Evolutionary conservation across 2,329 filamentous ascomycete genomes (phyloP).

Genomic region (Cordyceps fumosorosea): DNA sequence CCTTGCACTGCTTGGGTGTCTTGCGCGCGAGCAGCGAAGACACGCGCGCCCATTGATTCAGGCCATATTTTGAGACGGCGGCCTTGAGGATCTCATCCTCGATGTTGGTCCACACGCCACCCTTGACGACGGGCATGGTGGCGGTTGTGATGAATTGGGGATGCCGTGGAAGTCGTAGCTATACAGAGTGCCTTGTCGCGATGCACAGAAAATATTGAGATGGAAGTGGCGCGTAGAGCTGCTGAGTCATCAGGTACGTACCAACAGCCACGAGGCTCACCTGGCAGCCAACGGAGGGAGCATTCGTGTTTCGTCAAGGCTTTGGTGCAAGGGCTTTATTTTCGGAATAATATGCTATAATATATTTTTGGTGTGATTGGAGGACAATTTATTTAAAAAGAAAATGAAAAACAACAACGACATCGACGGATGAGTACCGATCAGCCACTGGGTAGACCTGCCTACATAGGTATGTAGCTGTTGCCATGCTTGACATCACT

Average conservation of each 20-base stretch:
- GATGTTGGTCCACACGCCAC: slow-evolving; percentile 69
- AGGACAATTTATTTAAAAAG: background rate
- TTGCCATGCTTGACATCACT: no score
- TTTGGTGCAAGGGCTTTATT: no score
- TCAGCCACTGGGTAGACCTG: no score
- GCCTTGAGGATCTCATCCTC: slow-evolving; percentile 97
- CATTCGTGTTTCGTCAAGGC: no score
- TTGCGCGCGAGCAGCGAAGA: slow-evolving; percentile 95
- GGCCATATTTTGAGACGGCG: slow-evolving; percentile 86
- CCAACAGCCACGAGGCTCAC: background rate
- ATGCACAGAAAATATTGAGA: slow-evolving; percentile 9
- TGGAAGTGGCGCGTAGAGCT: background rate
- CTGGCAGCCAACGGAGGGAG: no score
- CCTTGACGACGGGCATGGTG: slow-evolving; percentile 65
- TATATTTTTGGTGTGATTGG: background rate
- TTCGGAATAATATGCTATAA: no score
- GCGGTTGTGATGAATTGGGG: slow-evolving; percentile 16
- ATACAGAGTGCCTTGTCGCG: background rate
- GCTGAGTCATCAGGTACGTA: slow-evolving; percentile 12
- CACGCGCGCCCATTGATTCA: slow-evolving; percentile 97
- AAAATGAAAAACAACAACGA: no score
- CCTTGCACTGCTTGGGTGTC: slow-evolving; percentile 98
- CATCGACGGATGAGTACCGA: no score
- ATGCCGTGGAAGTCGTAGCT: background rate
- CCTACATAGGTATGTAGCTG: no score